Evolutionary conservation across 345 rosid species (phyloP), one percentile per base, ranked within the genome.

Genomic region (Salix brachista): DNA sequence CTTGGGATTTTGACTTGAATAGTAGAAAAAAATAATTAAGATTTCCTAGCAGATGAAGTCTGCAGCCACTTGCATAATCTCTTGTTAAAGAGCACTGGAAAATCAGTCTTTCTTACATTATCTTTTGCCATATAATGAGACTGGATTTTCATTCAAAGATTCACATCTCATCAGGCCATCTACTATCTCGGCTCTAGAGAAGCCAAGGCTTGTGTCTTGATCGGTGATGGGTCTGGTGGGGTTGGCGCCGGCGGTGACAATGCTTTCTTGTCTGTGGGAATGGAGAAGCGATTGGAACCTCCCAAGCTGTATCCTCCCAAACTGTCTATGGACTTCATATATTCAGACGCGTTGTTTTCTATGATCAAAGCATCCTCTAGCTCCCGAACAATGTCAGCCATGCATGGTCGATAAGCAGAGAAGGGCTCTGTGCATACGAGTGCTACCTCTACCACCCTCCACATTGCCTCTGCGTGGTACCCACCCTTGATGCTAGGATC

Each of bases 321-420:
- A 84, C 92, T 89, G 87, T 91, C 95, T 25, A 88, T 87, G 75
- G 95, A 91, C 82, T 78, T 88, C 91, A 91, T 85, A 72, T 91
- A 91, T 76, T 91, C 95, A 0, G 95, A 91, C 25, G 91, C 95
- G 78, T 91, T 91, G 91, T 86, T 89, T 79, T 90, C 94, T 74
- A 91, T 89, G 65, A 91, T 89, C 81, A 91, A 70, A 46, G 92
- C 91, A 70, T 91, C 94, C 76, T 89, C 94, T 34, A 89, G 78
- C 86, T 91, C 95, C 32, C 92, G 79, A n/a, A 91, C 86, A 2
- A 88, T 86, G 80, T 91, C 91, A 5, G 65, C 77, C 92, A 88
- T 91, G 86, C 74, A 82, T 16, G 91, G 95, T 44, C 91, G 75
- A 69, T 88, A 85, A 62, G 87, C 89, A 3, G 92, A 88, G 84